phyloP scores from a whole-genome alignment of 2,329 filamentous ascomycete species.

The Microcyclosporella mali region DNA sequence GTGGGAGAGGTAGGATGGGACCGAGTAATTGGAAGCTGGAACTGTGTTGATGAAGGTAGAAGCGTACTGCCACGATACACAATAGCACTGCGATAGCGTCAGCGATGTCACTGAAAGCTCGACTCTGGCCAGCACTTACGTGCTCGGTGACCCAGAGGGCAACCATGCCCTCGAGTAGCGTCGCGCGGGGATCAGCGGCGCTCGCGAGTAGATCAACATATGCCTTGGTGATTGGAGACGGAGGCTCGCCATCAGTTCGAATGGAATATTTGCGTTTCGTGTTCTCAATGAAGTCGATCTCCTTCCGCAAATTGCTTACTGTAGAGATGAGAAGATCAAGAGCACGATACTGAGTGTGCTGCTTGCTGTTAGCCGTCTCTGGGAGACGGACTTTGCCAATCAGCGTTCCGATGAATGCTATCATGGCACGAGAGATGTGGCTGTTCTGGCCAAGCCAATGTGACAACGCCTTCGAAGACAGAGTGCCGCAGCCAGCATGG shows the following conservation, averaged over 20 bases:
- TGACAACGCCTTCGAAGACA: constrained; percentile 51
- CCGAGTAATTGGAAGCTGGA: constrained; percentile 25
- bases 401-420: constrained; percentile 60
- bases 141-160: constrained; percentile 74
- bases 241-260: constrained; percentile 40
- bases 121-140: constrained; percentile 29
- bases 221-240: constrained; percentile 46
- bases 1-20: constrained; percentile 28
- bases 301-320: constrained; percentile 59
- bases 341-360: constrained; percentile 50
- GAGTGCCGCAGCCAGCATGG: constrained; percentile 56
- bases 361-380: constrained; percentile 37
- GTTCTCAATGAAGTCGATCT: constrained; percentile 62
- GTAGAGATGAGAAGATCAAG: constrained; percentile 59
- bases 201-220: constrained; percentile 56
- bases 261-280: constrained; percentile 57
- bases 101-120: constrained; percentile 3
- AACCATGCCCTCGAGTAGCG: constrained; percentile 61
- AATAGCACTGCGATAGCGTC: constrained; percentile 36
- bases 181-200: constrained; percentile 46
- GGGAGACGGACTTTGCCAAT: constrained; percentile 57
- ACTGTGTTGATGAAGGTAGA: constrained; percentile 35
- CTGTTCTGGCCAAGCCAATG: constrained; percentile 68
- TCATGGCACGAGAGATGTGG: constrained; percentile 64
- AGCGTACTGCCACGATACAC: constrained; percentile 45